Percentiles rank a stretch among this genome's conserved stretches.
phyloP scores from a whole-genome alignment of 1,139 yeast genomes.

The Yamadazyma aaseri region DNA sequence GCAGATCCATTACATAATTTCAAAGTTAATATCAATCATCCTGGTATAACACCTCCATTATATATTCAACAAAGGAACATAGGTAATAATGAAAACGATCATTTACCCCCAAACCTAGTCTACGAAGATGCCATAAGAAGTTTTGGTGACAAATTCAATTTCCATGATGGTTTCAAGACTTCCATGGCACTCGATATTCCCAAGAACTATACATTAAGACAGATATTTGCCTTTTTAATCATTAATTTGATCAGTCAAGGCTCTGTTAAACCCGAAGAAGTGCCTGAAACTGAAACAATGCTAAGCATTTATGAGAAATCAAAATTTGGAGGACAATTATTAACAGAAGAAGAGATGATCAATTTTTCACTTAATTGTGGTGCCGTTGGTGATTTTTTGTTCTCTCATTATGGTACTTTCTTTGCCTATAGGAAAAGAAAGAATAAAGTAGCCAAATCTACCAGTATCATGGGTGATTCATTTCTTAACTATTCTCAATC shows the following conservation, averaged over 20 bases:
- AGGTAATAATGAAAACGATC: constrained; percentile 30
- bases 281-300: constrained; percentile 30
- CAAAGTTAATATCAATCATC: constrained; percentile 50
- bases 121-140: constrained; percentile 65
- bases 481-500: constrained; percentile 1
- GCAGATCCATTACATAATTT: constrained; percentile 50
- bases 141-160: constrained; percentile 52
- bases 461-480: neutral
- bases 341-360: constrained; percentile 59
- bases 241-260: constrained; percentile 15
- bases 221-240: constrained; percentile 22
- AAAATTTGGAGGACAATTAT: constrained; percentile 64
- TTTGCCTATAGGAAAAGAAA: constrained; percentile 12
- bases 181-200: constrained; percentile 32
- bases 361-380: constrained; percentile 50
- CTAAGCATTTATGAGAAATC: constrained; percentile 65
- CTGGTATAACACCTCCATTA: constrained; percentile 57
- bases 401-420: constrained; percentile 14
- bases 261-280: constrained; percentile 4
- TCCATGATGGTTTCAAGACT: constrained; percentile 39
- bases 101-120: constrained; percentile 55
- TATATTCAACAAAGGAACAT: constrained; percentile 33
- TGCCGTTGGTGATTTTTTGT: constrained; percentile 15
- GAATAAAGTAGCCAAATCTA: constrained; percentile 4
- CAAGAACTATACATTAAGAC: constrained; percentile 46